Evolutionary conservation across 495 filamentous ascomycete species (phyloP), one percentile per base, ranked within the genome.

Genomic region (Usnea hakonensis): DNA sequence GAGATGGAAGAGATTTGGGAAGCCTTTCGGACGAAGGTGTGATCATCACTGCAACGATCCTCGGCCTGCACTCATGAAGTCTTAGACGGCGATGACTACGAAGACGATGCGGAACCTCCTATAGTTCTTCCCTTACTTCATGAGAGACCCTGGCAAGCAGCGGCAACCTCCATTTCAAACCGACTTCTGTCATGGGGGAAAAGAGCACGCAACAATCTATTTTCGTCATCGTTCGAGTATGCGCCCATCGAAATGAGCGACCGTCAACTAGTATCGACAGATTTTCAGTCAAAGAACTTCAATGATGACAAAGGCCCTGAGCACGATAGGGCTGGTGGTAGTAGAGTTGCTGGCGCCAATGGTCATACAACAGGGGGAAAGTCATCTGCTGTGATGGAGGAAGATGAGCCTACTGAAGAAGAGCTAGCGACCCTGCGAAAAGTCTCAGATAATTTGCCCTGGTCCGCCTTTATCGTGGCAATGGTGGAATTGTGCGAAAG

Each of bases 401-500:
- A 55, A 23, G 59, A 61, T 28, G 59, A 38, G 40, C n/a, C 65
- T 30, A 85, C 73, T n/a, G 77, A 81, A 6, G 68, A 79, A 16
- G 84, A 87, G 69, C 76, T 73, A 67, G 69, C 64, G 13, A 73
- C 73, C 9, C 70, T 86, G 23, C 78, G 79, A 36, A 77, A 80
- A 56, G 70, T 87, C 30, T 73, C 83, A 5, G 83, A 84, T 67
- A 79, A 79, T 65, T 65, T 87, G 38, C 83, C 84, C 11, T 37
- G 74, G 63, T 78, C 79, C 8, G 79, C 83, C 55, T 87, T 80
- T 75, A 71, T 86, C 52, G 81, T 88, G 30, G 82, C 81, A 6
- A 58, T 85, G 43, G 79, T 87, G 58, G 86, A 88, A 65, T 64
- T 87, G 46, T 83, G 82, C 68, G 86, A 89, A 74, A 81, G 86